phyloP scores from a whole-genome alignment of 352 stramenopile species.

The Thalassiosira pacifica region DNA sequence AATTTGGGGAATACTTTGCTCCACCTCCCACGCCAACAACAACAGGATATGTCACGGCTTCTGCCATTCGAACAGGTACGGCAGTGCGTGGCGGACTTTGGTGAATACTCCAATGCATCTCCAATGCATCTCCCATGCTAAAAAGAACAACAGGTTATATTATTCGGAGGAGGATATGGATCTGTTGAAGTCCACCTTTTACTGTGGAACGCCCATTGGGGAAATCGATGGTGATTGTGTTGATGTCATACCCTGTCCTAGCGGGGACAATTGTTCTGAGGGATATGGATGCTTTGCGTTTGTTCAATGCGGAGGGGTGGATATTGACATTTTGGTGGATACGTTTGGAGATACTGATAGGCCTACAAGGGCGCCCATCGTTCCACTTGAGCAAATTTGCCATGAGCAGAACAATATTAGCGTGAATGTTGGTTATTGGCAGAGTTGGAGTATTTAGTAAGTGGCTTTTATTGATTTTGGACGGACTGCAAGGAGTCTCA shows the following conservation, averaged over 20 bases:
- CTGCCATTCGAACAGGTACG: too few relatives aligned
- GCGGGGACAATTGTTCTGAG: slow-evolving; percentile 60
- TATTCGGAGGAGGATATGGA: slow-evolving; percentile 62
- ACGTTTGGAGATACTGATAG: slow-evolving; percentile 67
- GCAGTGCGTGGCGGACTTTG: too few relatives aligned
- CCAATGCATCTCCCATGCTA: too few relatives aligned
- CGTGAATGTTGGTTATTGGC: slow-evolving; percentile 73
- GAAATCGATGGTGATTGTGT: slow-evolving; percentile 67
- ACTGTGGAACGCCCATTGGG: slow-evolving; percentile 62
- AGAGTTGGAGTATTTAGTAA: slow-evolving; percentile 78
- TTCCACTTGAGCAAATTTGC: slow-evolving; percentile 65
- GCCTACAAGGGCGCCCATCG: slow-evolving; percentile 62
- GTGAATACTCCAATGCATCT: too few relatives aligned
- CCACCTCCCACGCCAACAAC: too few relatives aligned
- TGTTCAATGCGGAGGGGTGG: slow-evolving; percentile 60
- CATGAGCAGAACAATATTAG: slow-evolving; percentile 66
- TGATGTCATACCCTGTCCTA: slow-evolving; percentile 59
- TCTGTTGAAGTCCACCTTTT: slow-evolving; percentile 68
- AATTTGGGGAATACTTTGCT: too few relatives aligned
- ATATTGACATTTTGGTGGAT: slow-evolving; percentile 60
- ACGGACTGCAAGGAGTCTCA: not conserved
- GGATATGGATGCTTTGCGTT: slow-evolving; percentile 71
- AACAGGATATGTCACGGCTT: too few relatives aligned
- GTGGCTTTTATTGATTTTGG: slow-evolving; percentile 20
- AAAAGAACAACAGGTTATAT: too few relatives aligned